Base-by-base conservation (phyloP, 306 rosid genomes). In the Rosa lucieae region DNA sequence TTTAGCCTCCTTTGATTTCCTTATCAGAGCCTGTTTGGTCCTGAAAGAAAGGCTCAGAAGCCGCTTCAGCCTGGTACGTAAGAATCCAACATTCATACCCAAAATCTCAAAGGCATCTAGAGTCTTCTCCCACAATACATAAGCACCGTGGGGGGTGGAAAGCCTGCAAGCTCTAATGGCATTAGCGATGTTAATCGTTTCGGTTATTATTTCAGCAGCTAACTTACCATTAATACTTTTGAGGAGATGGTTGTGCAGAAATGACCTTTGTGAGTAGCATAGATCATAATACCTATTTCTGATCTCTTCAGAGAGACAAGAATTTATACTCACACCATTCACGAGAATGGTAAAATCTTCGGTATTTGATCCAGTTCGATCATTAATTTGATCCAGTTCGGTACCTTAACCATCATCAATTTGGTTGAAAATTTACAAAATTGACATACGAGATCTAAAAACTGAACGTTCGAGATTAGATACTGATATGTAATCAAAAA, bases 51-150 rank as follows among this genome's bases (percentile, higher is more conserved):
- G 37, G 26, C 59, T 29, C 62, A 76, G 15, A 12, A 86, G 89
- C 73, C 14, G 67, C 35, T 74, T 17, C 58, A 86, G 76, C 73
- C 85, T 83, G 12, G 7, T 39, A 12, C 23, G 66, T 43, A 89
- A 80, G 75, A 89, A 87, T 21, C 79, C 53, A 11, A 85, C 82
- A 4, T 84, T 81, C 92, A 89, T 82, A 20, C 89, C 90, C 79
- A 83, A 59, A 44, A 21, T 65, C 74, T 81, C 86, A 21, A 85
- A 32, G 35, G 35, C 35, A 32, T 32, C 35, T 32, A 32, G 1
- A 32, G 35, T 32, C 35, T 32, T 32, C 35, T 32, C 35, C 35
- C 35, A 32, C 3, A 32, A 2, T 32, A 32, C 35, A 32, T 32
- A 32, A 32, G 35, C 35, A 32, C 35, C 35, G 3, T 32, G 35